Conservation (phyloP, 1,284 basidiomycete species). For the Sporisorium reilianum region DNA sequence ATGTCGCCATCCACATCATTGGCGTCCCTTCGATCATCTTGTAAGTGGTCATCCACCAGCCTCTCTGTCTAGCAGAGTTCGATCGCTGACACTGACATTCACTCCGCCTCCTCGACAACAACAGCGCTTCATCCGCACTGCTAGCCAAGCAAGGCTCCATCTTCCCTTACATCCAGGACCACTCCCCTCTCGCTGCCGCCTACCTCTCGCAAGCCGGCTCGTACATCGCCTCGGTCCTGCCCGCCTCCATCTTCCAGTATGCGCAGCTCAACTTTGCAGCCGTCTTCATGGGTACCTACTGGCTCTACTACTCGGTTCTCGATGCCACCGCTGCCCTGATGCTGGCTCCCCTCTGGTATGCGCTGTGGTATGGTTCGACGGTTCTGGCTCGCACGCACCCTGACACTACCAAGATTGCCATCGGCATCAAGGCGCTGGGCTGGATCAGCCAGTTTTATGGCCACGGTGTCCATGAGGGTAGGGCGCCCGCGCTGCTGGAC, state of each 20-base stretch:
- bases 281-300: constrained; percentile 52
- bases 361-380: constrained; percentile 34
- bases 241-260: constrained; percentile 28
- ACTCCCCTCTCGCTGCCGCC: constrained; percentile 31
- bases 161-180: constrained; percentile 39
- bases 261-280: constrained; percentile 42
- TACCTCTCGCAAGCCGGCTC: constrained; percentile 44
- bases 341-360: constrained; percentile 55
- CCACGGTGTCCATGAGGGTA: constrained; percentile 60
- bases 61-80: background rate
- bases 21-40: constrained; percentile 62
- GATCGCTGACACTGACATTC: background rate
- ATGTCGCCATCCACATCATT: constrained; percentile 62
- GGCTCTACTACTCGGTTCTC: constrained; percentile 57
- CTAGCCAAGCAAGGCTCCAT: constrained; percentile 45
- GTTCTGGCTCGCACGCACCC: constrained; percentile 32
- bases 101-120: background rate
- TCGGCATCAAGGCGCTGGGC: constrained; percentile 40
- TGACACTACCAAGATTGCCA: constrained; percentile 36
- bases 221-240: constrained; percentile 21
- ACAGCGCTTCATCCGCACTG: constrained; percentile 30
- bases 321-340: constrained; percentile 49
- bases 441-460: constrained; percentile 65
- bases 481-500: constrained; percentile 60
- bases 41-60: constrained; percentile 9